Conservation (phyloP, 1,284 basidiomycete species). For the Bjerkandera adusta region DNA sequence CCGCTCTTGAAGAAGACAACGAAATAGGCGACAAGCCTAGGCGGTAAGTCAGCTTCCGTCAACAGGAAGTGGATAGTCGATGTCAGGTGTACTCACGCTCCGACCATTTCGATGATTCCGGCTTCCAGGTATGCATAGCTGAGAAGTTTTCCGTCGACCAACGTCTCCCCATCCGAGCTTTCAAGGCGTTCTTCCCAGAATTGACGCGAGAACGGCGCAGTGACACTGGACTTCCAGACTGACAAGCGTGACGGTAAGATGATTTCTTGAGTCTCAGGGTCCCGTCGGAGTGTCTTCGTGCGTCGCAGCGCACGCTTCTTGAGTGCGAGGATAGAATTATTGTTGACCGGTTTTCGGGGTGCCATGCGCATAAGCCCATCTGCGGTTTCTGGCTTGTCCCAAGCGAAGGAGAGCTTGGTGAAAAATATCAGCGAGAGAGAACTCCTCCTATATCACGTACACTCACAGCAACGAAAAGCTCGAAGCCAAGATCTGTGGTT, state of each 20-base stretch:
- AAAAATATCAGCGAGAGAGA: background rate
- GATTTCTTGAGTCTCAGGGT: conserved; percentile 49
- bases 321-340: conserved; percentile 49
- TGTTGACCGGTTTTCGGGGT: conserved; percentile 70
- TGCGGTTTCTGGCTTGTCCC: conserved; percentile 64
- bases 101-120: conserved; percentile 57
- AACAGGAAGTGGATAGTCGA: background rate
- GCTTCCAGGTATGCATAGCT: conserved; percentile 69
- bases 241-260: conserved; percentile 43
- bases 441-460: background rate
- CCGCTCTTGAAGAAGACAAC: conserved; percentile 64
- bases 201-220: conserved; percentile 51
- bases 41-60: background rate
- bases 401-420: conserved; percentile 60
- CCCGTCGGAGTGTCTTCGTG: conserved; percentile 54
- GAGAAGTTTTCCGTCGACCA: conserved; percentile 61
- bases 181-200: conserved; percentile 63
- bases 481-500: conserved; percentile 60
- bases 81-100: conserved; percentile 43
- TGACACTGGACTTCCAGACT: conserved; percentile 35
- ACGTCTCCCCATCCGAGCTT: conserved; percentile 49
- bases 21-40: conserved; percentile 59
- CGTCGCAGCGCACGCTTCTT: conserved; percentile 59
- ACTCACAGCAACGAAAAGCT: conserved; percentile 61
- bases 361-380: conserved; percentile 66